These are phyloP conservation scores for Malassezia dermatis DNA, from an alignment of 1,284 basidiomycete species.

Conservation along the genomic window DNA sequence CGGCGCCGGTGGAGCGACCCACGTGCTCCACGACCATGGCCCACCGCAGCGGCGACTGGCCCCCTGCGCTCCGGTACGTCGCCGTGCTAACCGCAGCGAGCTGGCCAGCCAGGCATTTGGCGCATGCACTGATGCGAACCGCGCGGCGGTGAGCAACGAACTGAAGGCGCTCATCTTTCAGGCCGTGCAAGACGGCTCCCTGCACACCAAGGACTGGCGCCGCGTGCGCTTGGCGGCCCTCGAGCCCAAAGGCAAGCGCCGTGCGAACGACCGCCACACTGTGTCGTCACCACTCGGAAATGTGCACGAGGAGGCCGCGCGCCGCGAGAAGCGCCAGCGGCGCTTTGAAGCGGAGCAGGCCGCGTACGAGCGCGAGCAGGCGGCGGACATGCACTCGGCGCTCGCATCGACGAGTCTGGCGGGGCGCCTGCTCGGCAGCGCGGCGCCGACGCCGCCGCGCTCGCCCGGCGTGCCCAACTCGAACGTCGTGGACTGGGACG, in stretches of 20 bases:
- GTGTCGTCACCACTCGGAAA: constrained; percentile 50
- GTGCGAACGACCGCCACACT: constrained; percentile 48
- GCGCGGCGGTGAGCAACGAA: constrained; percentile 49
- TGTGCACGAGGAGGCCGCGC: constrained; percentile 25
- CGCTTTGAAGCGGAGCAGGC: constrained; percentile 42
- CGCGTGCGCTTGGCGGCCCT: constrained; percentile 45
- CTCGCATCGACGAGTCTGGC: constrained; percentile 27
- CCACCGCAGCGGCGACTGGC: constrained; percentile 15
- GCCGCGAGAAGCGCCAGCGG: constrained; percentile 40
- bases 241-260: constrained; percentile 4
- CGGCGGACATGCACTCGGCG: constrained; percentile 26
- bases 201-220: constrained; percentile 84
- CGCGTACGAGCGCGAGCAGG: constrained; percentile 26
- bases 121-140: constrained; percentile 47
- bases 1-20: not conserved
- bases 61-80: constrained; percentile 12
- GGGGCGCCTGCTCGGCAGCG: constrained; percentile 17
- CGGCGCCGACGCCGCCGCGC: constrained; percentile 2
- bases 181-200: constrained; percentile 55
- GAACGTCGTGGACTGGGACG: constrained; percentile 90
- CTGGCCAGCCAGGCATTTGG: constrained; percentile 41
- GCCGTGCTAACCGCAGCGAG: constrained; percentile 18
- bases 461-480: constrained; percentile 21
- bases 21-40: not conserved
- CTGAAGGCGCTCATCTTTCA: constrained; percentile 49